Conservation (phyloP, 2,329 filamentous ascomycete genomes). For the Cryphonectria nitschkei region DNA sequence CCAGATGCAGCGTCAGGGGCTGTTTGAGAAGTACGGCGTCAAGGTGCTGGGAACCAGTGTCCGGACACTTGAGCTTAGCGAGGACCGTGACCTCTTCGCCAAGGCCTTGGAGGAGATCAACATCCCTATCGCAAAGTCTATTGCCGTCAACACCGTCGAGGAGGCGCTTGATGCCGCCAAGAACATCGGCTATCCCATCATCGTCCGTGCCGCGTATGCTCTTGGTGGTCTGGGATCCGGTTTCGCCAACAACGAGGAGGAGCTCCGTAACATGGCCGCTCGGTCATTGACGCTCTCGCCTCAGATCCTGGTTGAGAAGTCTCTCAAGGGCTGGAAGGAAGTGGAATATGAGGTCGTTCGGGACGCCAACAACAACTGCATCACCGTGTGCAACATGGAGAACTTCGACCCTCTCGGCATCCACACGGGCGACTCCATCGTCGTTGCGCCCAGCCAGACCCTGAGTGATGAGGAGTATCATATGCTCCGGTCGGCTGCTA, state of each 20-base stretch:
- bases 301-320: constrained; percentile 98
- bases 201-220: constrained; percentile 95
- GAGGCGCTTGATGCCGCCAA: constrained; percentile 88
- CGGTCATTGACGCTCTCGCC: constrained; percentile 91
- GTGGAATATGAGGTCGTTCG: constrained; percentile 98
- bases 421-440: constrained; percentile 97
- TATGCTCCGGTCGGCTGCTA: constrained; percentile 95
- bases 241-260: constrained; percentile 91
- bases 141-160: constrained; percentile 88
- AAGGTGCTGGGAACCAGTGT: constrained; percentile 95
- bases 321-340: constrained; percentile 99
- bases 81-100: constrained; percentile 94
- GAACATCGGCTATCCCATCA: constrained; percentile 92
- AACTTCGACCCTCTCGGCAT: constrained; percentile 99
- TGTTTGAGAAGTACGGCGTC: constrained; percentile 94
- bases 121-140: constrained; percentile 95
- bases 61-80: constrained; percentile 89
- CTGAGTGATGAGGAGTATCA: constrained; percentile 98
- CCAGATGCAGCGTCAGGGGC: constrained; percentile 92
- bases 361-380: constrained; percentile 95
- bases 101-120: constrained; percentile 96
- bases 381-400: constrained; percentile 99
- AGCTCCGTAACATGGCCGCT: constrained; percentile 91
- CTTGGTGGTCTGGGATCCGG: constrained; percentile 95
- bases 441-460: constrained; percentile 95